Percentiles rank a stretch among this genome's conserved stretches.
phyloP scores from a whole-genome alignment of 208 protist species.

The Lotmaria passim region DNA sequence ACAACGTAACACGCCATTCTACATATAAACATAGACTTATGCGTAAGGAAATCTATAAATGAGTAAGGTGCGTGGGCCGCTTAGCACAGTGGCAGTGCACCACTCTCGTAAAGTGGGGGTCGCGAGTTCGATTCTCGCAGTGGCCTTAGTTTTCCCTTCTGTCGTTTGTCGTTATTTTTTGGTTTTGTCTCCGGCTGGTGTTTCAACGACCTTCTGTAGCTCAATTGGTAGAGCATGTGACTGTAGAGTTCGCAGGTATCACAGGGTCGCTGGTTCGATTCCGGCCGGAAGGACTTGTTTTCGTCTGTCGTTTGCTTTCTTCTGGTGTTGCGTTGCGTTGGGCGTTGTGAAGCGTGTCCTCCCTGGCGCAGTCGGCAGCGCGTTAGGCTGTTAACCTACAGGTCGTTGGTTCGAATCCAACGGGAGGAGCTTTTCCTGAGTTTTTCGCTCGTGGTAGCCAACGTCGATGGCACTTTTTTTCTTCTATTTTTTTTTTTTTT shows the following conservation, averaged over 20 bases:
- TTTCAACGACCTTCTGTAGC: constrained; percentile 34
- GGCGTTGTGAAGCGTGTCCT: no score
- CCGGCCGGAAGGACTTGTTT: constrained; percentile 54
- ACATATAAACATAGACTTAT: background rate
- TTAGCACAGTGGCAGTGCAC: constrained; percentile 95
- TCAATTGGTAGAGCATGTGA: constrained; percentile 42
- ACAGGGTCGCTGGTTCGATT: constrained; percentile 88
- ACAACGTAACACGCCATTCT: background rate
- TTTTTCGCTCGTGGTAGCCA: no score
- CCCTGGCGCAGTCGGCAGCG: constrained; percentile 46
- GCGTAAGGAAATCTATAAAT: background rate
- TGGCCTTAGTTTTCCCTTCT: constrained; percentile 76
- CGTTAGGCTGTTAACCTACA: constrained; percentile 50
- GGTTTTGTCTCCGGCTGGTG: background rate
- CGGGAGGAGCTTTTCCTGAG: constrained; percentile 41
- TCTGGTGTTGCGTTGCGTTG: no score
- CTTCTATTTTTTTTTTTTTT: background rate
- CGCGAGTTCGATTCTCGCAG: constrained; percentile 96
- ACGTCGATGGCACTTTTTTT: background rate
- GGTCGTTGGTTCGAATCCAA: constrained; percentile 50
- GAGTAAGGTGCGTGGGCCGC: constrained; percentile 54
- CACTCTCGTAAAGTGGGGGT: constrained; percentile 95
- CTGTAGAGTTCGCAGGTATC: constrained; percentile 60
- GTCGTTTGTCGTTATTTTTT: constrained; percentile 6
- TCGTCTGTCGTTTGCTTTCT: no score